Conservation (phyloP, 805 yeast genomes). For the Ogataea trehaloabstinens region DNA sequence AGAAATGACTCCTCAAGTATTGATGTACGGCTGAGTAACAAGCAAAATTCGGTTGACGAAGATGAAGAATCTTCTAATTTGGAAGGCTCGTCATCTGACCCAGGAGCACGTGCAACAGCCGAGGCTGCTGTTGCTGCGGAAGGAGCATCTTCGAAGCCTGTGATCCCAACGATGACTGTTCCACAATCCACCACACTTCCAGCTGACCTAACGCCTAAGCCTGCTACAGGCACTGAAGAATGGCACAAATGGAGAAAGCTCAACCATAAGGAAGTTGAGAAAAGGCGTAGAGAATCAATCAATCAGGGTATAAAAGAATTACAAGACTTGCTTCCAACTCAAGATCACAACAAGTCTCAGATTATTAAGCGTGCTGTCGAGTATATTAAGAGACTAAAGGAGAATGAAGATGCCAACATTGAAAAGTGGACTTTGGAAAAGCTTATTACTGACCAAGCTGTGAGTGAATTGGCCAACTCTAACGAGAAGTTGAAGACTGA, state of each 20-base stretch:
- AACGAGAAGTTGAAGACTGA: conserved; percentile 87
- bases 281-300: conserved; percentile 86
- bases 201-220: conserved; percentile 36
- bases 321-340: conserved; percentile 73
- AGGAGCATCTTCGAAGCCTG: conserved; percentile 3
- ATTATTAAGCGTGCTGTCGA: conserved; percentile 86
- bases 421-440: conserved; percentile 96
- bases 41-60: background rate
- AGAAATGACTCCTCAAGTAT: background rate
- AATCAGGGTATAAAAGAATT: conserved; percentile 83
- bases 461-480: conserved; percentile 76
- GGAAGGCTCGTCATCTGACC: conserved; percentile 1
- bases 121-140: background rate
- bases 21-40: background rate
- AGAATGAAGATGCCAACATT: conserved; percentile 81
- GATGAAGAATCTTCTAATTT: background rate
- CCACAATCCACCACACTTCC: conserved; percentile 21
- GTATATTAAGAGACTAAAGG: conserved; percentile 84
- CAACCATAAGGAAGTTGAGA: conserved; percentile 94
- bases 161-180: conserved; percentile 22
- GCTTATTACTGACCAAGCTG: conserved; percentile 86
- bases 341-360: conserved; percentile 88
- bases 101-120: conserved; percentile 1
- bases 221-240: conserved; percentile 73
- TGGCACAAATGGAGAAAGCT: conserved; percentile 82